Evolutionary conservation across 2,329 filamentous ascomycete genomes (phyloP).

Genomic region (Hypoxylon sp.): DNA sequence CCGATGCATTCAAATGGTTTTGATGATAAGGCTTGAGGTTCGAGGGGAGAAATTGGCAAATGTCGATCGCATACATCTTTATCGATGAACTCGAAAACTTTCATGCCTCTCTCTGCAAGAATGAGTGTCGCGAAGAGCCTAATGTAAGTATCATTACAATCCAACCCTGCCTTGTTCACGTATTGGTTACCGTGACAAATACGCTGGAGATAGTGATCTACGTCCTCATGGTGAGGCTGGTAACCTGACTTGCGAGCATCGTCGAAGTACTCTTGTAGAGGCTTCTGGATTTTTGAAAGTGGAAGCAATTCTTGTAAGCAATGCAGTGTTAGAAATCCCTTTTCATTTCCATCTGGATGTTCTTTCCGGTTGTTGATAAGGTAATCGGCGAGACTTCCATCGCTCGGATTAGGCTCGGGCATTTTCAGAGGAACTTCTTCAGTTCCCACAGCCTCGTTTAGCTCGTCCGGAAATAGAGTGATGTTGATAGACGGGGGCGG

Average conservation of each 20-base stretch:
- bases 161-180: not conserved
- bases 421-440: too few relatives aligned
- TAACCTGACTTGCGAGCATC: not conserved
- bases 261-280: not conserved
- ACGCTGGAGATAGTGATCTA: not conserved
- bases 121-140: constrained; percentile 13
- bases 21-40: not conserved
- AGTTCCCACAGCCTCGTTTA: too few relatives aligned
- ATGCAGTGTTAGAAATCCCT: constrained; percentile 2
- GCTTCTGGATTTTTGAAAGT: not conserved
- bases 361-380: too few relatives aligned
- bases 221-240: not conserved
- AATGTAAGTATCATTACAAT: constrained; percentile 1
- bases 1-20: not conserved
- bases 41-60: not conserved
- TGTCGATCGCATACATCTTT: not conserved
- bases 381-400: too few relatives aligned
- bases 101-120: not conserved
- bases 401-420: too few relatives aligned
- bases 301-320: not conserved
- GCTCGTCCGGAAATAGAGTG: too few relatives aligned
- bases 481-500: too few relatives aligned
- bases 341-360: not conserved
- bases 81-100: constrained; percentile 22
- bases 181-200: not conserved